Conservation (phyloP, 805 yeast genomes). For the Saturnispora saitoi region DNA sequence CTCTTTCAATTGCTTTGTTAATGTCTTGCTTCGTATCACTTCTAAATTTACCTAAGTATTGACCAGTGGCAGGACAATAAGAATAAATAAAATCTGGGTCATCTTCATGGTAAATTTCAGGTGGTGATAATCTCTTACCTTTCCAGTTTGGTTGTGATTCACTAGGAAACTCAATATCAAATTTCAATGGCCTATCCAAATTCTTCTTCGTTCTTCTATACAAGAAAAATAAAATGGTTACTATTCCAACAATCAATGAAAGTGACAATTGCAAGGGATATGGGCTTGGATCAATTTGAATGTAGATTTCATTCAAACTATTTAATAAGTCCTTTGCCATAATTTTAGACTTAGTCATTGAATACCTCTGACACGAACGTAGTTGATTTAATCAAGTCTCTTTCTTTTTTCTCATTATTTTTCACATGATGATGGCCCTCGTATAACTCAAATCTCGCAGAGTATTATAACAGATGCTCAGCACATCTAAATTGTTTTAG, state of each 20-base stretch:
- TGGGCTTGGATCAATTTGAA: constrained; percentile 8
- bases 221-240: constrained; percentile 18
- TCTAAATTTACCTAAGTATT: constrained; percentile 63
- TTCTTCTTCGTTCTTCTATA: constrained; percentile 21
- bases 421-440: background rate
- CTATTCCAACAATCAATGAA: constrained; percentile 20
- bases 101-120: constrained; percentile 46
- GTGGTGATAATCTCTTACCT: constrained; percentile 66
- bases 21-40: constrained; percentile 63
- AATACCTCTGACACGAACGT: background rate
- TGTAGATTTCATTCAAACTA: background rate
- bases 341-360: background rate
- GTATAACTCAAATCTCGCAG: background rate
- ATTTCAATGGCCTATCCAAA: constrained; percentile 33
- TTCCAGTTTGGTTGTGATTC: constrained; percentile 89
- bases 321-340: background rate
- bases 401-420: background rate
- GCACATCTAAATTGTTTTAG: background rate
- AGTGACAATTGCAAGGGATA: constrained; percentile 26
- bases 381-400: background rate
- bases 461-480: background rate
- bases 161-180: constrained; percentile 54
- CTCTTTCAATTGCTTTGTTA: constrained; percentile 49
- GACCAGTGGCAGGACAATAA: constrained; percentile 96
- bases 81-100: constrained; percentile 69